Base-by-base conservation (phyloP, 805 yeast genomes). In the Ogataea nonfermentans region DNA sequence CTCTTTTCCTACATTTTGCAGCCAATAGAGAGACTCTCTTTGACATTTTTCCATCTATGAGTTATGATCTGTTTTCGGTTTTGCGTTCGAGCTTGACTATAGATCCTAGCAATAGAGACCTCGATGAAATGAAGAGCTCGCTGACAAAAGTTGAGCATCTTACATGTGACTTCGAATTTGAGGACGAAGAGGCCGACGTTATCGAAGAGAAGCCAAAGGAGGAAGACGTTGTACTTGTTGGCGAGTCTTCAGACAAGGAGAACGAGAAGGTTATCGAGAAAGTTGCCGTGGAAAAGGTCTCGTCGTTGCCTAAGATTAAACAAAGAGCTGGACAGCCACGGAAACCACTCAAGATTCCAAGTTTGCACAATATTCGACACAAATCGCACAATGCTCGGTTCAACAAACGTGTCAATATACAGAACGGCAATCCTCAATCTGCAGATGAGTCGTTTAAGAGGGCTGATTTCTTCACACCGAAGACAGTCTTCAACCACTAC, bases 11-110 rank as follows among this genome's bases (percentile, higher is more conserved):
- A 52, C 90, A 87, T 63, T 90, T 85, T 67, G 90, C 91, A 9
- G 76, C 83, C 24, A 85, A 86, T 54, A 76, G 96, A 51, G 97
- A 91, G 61, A 84, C 95, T 2, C 67, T 91, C 32, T 89, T 88
- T 64, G 98, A 91, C 64, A 84, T 89, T 29, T 91, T 90, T 60
- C 89, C 96, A 12, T 70, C 89, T 4, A 82, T 91, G 88, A 78
- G 93, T 37, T 79, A 78, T 37, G 96, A 89, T 56, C 74, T 89
- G 53, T 91, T 88, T 58, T 78, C 83, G n/a, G 95, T 86, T 0
- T 71, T 90, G 56, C 74, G 95, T 41, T 76, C 77, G 49, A 73
- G 84, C 45, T 69, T 91, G 40, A 82, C 95, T 9, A 75, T 91
- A 41, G 96, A 90, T 65, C 98, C 98, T 1, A 73, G 74, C 19